Base-by-base conservation (phyloP, 106 monocot genomes). In the Ottelia alismoides region DNA sequence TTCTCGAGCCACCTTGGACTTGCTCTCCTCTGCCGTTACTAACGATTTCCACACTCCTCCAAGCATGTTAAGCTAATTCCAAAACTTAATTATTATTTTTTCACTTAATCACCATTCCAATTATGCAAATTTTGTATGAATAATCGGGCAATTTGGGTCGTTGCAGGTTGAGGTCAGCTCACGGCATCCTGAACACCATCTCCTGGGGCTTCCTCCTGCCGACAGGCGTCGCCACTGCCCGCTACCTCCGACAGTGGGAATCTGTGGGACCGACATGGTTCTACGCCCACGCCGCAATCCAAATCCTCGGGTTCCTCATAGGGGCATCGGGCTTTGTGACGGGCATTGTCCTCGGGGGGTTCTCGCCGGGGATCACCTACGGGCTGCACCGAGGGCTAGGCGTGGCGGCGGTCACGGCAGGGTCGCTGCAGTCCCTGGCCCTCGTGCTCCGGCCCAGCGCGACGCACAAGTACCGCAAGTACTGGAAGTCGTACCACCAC, bases 401-500 rank as follows among this genome's bases (percentile, higher is more conserved):
- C 12, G 51, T 79, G 27, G 73, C 85, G 28, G 82, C 63, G 51
- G 55, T 76, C 30, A 64, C 56, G 11, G 52, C 56, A 17, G 92
- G 76, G 0, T 70, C 65, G 26, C n/a, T 74, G 68, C 92, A 92
- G 76, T 49, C 76, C 45, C 65, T 77, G 46, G 92, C 92, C 40
- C 22, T 92, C 61, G 17, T 92, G 28, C 73, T 86, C 57, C 67
- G 92, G 56, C 92, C 92, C 24, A 76, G 65, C 57, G 61, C 73
- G 22, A 80, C 85, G 30, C 64, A 87, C 63, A 47, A 68, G 74
- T 83, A 26, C 56, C 63, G 92, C 22, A 82, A 72, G 73, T 92
- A 92, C 66, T 92, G 92, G 86, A 92, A 87, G 68, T 82, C 79
- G 31, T 92, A 92, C 78, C 92, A 92, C 73, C 92, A 86, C 52